These are phyloP conservation scores for Aspergillus sclerotialis DNA, from an alignment of 2,329 filamentous ascomycete species.

Conservation along the genomic window DNA sequence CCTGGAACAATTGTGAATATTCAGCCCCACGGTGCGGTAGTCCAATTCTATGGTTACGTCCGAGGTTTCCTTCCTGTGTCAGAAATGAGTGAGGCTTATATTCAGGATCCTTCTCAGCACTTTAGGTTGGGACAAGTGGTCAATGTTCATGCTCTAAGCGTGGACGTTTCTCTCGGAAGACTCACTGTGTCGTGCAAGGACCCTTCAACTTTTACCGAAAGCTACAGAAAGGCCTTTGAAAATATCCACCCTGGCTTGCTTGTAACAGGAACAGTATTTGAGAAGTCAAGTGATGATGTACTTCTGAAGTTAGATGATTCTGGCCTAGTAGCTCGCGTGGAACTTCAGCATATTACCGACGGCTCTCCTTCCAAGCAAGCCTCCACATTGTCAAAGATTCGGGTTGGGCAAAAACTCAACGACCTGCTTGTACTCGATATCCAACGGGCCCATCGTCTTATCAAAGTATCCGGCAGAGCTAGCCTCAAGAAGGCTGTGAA, in stretches of 20 bases:
- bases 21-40: constrained; percentile 68
- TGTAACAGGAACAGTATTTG: constrained; percentile 71
- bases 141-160: constrained; percentile 76
- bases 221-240: constrained; percentile 66
- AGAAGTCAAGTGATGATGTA: constrained; percentile 70
- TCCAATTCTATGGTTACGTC: constrained; percentile 84
- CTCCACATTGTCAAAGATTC: constrained; percentile 70
- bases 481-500: constrained; percentile 71
- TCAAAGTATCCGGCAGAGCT: constrained; percentile 75
- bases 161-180: constrained; percentile 63
- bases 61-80: constrained; percentile 84
- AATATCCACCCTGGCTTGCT: constrained; percentile 65
- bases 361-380: constrained; percentile 72
- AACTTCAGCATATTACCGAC: constrained; percentile 74
- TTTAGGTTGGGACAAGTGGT: constrained; percentile 89
- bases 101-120: constrained; percentile 79
- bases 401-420: constrained; percentile 73
- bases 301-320: constrained; percentile 68
- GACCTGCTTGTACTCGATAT: constrained; percentile 86
- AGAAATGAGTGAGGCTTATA: constrained; percentile 97
- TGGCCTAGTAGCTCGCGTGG: constrained; percentile 70
- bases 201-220: constrained; percentile 68
- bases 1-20: constrained; percentile 84
- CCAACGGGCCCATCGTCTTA: constrained; percentile 65
- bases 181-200: constrained; percentile 93